phyloP scores from a whole-genome alignment of 768 basidiomycete genomes.

The Podaxis rugospora region DNA sequence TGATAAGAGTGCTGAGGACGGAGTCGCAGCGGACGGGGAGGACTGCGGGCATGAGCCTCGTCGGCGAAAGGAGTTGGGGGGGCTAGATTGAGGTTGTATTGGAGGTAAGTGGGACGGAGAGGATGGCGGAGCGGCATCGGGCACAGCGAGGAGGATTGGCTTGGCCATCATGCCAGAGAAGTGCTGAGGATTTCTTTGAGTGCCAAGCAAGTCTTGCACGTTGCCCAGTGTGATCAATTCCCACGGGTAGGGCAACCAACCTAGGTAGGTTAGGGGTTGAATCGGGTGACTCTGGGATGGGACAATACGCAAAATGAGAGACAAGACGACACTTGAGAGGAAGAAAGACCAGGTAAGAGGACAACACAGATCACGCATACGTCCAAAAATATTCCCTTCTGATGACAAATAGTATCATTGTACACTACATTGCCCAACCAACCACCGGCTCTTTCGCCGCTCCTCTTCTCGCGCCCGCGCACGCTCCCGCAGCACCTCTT shows the following conservation, averaged over 20 bases:
- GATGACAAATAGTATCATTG: slow-evolving; percentile 12
- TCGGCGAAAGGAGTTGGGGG: slow-evolving; percentile 10
- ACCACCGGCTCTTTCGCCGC: slow-evolving; percentile 40
- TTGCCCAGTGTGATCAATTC: slow-evolving; percentile 6
- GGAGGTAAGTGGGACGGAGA: slow-evolving; percentile 10
- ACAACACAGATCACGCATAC: slow-evolving; percentile 9
- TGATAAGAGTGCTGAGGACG: slow-evolving; percentile 50
- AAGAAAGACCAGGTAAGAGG: slow-evolving; percentile 12
- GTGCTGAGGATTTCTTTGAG: slow-evolving; percentile 21
- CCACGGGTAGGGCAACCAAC: not conserved
- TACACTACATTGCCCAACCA: slow-evolving; percentile 14
- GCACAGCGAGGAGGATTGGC: slow-evolving; percentile 36
- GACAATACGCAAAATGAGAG: not conserved
- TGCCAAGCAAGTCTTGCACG: slow-evolving; percentile 36
- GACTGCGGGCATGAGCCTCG: not conserved
- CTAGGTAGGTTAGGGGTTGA: slow-evolving; percentile 4
- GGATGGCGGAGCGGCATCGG: slow-evolving; percentile 21
- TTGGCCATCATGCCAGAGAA: slow-evolving; percentile 45
- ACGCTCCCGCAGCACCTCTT: slow-evolving; percentile 26
- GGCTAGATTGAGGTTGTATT: not conserved
- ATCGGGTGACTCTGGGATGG: no score
- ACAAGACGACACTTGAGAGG: slow-evolving; percentile 1
- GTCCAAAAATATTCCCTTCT: slow-evolving; percentile 11
- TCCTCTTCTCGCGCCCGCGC: slow-evolving; percentile 53
- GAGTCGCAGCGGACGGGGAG: slow-evolving; percentile 18